Base-by-base conservation (phyloP, 495 filamentous ascomycete species). In the Halenospora varia region DNA sequence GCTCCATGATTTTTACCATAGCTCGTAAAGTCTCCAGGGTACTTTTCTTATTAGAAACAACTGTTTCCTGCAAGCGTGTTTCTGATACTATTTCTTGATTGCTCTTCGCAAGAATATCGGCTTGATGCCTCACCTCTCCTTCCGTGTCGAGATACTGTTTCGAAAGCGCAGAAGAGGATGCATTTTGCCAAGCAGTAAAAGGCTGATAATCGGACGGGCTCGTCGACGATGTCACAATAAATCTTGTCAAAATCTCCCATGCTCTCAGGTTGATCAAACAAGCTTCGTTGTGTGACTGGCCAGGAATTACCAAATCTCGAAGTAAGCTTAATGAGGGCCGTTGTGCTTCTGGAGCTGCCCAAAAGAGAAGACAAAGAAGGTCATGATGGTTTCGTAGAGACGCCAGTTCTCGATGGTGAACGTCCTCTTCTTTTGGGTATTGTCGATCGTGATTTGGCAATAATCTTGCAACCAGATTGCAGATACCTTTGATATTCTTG, bases 311-410 rank as follows among this genome's bases (percentile, higher is more conserved):
- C 0, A 97, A 80, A 58, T 88, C 80, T 51, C 84, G 85, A 15
- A 98, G 84, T 13, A 86, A 75, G 53, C 85, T 79, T 4, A 92
- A 60, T 25, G 83, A 80, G 23, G 90, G 91, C 23, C 92, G 79
- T 49, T 82, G 80, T 18, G 78, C 76, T 18, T 84, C 73, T 25
- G 93, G 92, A 17, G 91, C 87, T 10, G 81, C 87, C 85, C 86
- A 96, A 71, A 90, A 96, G 26, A 98, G 77, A 2, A 88, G 93
- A 60, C 87, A 90, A 1, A 98, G 81, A 46, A 98, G 80, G 67
- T 97, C 91, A 65, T 96, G 91, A 61, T 98, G 93, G 65, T 97
- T 98, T 57, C 91, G 81, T 35, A 97, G 73, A 0, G 92, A 87
- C 20, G 90, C 85, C n/a, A 97, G 76, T 56, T 96, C 88, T 51